Base-by-base conservation (phyloP, 179 eudicot species). In the Beta lomatogona region DNA sequence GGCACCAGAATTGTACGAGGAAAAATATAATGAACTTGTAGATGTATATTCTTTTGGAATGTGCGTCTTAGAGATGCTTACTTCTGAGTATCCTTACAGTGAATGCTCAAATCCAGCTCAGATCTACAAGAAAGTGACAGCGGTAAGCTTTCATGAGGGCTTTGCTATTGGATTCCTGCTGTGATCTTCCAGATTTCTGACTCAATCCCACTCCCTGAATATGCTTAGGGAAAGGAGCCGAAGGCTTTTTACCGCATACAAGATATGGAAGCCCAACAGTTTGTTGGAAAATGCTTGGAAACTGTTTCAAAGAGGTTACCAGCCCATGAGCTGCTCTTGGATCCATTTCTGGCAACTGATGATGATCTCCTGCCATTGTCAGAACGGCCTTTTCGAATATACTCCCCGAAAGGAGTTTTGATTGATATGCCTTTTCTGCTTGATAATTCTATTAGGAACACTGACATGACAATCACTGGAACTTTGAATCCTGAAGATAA, bases 401-500 rank as follows among this genome's bases (percentile, higher is more conserved):
- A 81, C 54, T 77, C 84, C 4, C 75, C 84, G 25, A 82, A 78
- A 59, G 76, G 80, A 9, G 80, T 73, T 78, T 86, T 85, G 18
- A 59, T 54, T 25, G 89, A 88, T 55, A 86, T 78, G 84, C 94
- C 93, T 45, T 83, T 86, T 72, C 70, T 86, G 81, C 80, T 82
- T 73, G 93, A 84, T 63, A 75, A 78, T 83, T 67, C 81, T 54
- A 81, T 84, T n/a, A 86, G 89, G 82, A 89, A 80, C 74, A 84
- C 92, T 18, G 86, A 91, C 54, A 95, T 95, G 99, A 91, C 89
- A 3, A 95, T 92, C 77, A 95, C 98, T 2, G 98, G 99, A 82
- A 91, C 91, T n/a, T 81, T 91, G 84, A 89, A 92, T 81, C 90
- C 93, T 0, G 91, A 83, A 18, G 95, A 95, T 79, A 93, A 89